Percentiles rank a stretch among this genome's conserved stretches.
Conservation (phyloP, 768 basidiomycete genomes). For the Paxillus involutus region DNA sequence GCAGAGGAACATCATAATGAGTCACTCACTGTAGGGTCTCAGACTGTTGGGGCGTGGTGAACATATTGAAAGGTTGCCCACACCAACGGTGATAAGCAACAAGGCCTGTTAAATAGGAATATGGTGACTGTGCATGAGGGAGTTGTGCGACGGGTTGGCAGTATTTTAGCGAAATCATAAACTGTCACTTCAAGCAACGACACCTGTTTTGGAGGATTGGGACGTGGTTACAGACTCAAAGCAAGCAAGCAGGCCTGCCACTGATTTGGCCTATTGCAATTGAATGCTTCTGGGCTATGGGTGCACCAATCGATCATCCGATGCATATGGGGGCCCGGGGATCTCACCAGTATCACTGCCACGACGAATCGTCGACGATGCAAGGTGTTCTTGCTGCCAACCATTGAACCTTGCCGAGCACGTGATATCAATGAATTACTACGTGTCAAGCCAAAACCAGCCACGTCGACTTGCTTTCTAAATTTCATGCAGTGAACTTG, state of each 20-base stretch:
- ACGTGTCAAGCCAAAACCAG: conserved; percentile 1
- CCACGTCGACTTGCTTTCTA: conserved; percentile 16
- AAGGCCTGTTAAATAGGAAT: background rate
- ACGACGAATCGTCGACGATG: no score
- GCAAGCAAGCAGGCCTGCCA: no score
- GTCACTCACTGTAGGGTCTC: conserved; percentile 17
- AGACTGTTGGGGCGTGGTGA: conserved; percentile 2
- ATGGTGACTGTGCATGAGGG: background rate
- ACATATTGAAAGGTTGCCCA: background rate
- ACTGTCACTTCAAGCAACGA: background rate
- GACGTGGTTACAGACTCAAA: no score
- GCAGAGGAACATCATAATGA: no score
- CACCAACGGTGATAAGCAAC: background rate
- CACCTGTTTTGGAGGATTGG: background rate
- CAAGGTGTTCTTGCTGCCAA: no score
- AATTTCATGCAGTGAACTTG: background rate
- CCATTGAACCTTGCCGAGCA: no score
- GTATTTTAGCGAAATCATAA: background rate
- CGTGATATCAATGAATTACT: no score
- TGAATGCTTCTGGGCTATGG: no score
- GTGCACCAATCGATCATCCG: no score
- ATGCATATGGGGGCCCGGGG: no score
- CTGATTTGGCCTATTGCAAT: no score
- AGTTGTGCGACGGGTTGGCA: background rate
- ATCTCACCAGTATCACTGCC: no score